Percentiles rank a stretch among this genome's conserved stretches.
These are phyloP conservation scores for Microbotryum scabiosae DNA, from an alignment of 1,284 basidiomycete genomes.

Conservation along the genomic window DNA sequence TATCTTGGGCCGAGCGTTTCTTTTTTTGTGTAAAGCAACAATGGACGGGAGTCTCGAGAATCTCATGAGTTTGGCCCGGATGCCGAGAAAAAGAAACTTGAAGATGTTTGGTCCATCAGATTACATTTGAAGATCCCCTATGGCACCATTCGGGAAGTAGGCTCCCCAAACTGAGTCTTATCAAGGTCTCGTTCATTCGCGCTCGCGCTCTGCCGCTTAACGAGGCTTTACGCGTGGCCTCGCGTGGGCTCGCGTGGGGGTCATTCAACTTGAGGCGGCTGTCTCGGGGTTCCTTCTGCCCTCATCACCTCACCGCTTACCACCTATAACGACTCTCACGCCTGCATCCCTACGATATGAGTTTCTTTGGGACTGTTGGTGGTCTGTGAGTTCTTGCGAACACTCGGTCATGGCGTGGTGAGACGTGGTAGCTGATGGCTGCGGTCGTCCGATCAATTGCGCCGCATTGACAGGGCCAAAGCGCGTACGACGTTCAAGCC, in stretches of 20 bases:
- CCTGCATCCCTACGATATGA: neutral
- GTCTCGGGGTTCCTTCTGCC: neutral
- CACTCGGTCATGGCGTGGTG: neutral
- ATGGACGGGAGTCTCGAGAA: too few relatives aligned
- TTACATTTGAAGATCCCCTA: neutral
- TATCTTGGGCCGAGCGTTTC: too few relatives aligned
- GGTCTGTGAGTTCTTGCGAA: constrained; percentile 8
- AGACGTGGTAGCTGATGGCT: neutral
- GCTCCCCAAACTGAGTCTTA: neutral
- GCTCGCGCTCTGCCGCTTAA: too few relatives aligned
- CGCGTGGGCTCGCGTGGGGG: too few relatives aligned
- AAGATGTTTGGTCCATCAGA: too few relatives aligned
- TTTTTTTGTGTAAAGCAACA: too few relatives aligned
- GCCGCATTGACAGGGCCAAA: constrained; percentile 10
- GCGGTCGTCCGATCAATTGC: neutral
- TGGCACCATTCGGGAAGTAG: neutral
- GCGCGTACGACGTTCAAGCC: constrained; percentile 23
- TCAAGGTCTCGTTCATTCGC: neutral
- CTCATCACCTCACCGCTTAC: neutral
- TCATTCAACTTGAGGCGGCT: neutral
- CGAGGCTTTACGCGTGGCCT: too few relatives aligned
- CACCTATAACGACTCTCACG: neutral
- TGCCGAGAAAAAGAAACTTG: too few relatives aligned
- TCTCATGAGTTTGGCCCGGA: too few relatives aligned
- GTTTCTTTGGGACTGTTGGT: constrained; percentile 22